Base-by-base conservation (phyloP, 2,329 filamentous ascomycete genomes). In the Fusarium sororula region DNA sequence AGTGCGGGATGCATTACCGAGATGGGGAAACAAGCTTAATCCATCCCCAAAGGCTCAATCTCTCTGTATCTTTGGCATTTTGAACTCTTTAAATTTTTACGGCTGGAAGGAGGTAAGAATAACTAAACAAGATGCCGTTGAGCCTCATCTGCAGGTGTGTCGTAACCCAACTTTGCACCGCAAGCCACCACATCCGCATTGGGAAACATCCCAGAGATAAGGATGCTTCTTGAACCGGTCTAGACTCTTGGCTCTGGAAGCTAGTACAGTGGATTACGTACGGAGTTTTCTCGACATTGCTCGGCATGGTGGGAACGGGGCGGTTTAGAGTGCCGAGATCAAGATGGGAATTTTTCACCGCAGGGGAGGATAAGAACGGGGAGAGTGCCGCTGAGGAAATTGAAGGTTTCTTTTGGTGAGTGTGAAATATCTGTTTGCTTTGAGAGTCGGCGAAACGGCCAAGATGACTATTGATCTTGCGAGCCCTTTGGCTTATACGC, bases 401-500 rank as follows among this genome's bases (percentile, higher is more conserved):
- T 28, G 2, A 0, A 18, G 6, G 8, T 14, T 20, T 4, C 14
- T 14, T n/a, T 37, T 15, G 5, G 3, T 17, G 7, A 5, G 8
- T 14, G 22, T 37, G 20, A 32, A 32, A n/a, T 47, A 26, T 35
- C 3, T 38, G 1, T 6, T 28, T 39, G 18, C 5, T 22, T 39
- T 15, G 8, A 15, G 14, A 5, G 28, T 28, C 11, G 24, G 5
- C 3, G 30, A 24, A 28, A 70, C 70, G 68, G n/a, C 37, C 3
- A 56, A 69, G 15, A 32, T n/a, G 12, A 41, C 22, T 37, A 66
- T 70, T 17, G 68, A 70, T 13, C 30, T 30, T 18, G 44, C 54
- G 5, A 66, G 60, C 11, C 44, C 66, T 10, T 38, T 63, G 51
- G 75, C 73, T 6, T 77, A 75, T 37, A 73, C 75, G 22, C 75